These are phyloP conservation scores for Panicum miliaceum DNA, from an alignment of 176 grass and related monocot species.

Conservation along the genomic window DNA sequence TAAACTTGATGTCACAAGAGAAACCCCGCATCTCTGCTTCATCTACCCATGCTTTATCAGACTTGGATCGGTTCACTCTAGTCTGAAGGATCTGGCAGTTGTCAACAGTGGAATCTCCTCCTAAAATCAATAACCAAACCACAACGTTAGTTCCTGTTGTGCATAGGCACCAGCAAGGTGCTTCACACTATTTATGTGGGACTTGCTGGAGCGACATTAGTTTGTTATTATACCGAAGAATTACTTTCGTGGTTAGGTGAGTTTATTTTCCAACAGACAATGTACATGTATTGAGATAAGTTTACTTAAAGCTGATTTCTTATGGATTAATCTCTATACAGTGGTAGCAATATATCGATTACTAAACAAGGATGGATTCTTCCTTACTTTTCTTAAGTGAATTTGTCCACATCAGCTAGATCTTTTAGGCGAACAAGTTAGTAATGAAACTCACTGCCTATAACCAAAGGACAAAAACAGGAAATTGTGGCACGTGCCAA, in stretches of 20 bases:
- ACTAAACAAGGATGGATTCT: background rate
- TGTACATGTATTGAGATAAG: background rate
- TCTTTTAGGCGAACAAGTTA: background rate
- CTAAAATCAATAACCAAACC: slow-evolving; percentile 48
- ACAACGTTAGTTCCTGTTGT: background rate
- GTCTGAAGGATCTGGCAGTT: slow-evolving; percentile 98
- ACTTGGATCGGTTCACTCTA: slow-evolving; percentile 85
- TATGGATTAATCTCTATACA: slow-evolving; percentile 1
- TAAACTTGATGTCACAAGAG: slow-evolving; percentile 91
- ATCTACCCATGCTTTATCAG: slow-evolving; percentile 79
- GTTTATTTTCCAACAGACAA: background rate
- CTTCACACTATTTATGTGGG: background rate
- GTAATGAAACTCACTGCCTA: background rate
- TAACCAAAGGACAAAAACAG: background rate
- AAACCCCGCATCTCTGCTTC: slow-evolving; percentile 74
- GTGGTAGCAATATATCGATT: background rate
- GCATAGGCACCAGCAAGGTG: background rate
- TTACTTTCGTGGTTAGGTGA: background rate
- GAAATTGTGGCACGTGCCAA: background rate
- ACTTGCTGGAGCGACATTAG: background rate
- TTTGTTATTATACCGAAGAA: background rate
- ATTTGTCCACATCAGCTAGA: background rate
- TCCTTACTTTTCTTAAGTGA: background rate
- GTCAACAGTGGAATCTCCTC: slow-evolving; percentile 79
- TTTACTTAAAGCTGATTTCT: background rate